Conservation (phyloP, 2,329 filamentous ascomycete species). For the Xylaria sp. region DNA sequence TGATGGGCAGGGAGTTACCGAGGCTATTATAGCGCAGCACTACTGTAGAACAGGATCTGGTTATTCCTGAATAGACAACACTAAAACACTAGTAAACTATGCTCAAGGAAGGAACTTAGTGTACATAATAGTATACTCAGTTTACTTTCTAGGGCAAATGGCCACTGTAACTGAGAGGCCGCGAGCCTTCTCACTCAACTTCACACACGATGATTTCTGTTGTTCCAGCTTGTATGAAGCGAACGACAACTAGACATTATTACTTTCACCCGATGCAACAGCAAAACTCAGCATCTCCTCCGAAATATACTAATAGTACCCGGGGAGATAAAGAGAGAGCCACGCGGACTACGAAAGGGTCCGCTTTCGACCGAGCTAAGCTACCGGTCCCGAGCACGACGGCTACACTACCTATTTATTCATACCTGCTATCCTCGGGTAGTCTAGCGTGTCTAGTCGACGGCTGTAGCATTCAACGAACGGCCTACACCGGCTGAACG, state of each 20-base stretch:
- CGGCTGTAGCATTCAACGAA: neutral
- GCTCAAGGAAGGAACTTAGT: neutral
- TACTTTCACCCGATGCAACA: neutral
- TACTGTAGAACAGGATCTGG: neutral
- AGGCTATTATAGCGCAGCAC: neutral
- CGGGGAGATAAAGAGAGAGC: neutral
- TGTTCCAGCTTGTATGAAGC: too few relatives aligned
- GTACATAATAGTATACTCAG: neutral
- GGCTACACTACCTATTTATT: neutral
- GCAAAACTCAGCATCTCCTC: neutral
- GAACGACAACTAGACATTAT: neutral
- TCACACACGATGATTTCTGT: too few relatives aligned
- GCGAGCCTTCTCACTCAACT: neutral
- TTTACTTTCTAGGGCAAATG: neutral
- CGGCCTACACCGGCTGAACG: neutral
- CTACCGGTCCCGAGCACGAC: neutral
- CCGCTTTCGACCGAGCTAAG: neutral
- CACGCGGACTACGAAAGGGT: neutral
- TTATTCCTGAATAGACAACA: neutral
- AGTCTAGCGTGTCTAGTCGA: neutral
- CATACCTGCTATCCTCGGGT: slow-evolving; percentile 7
- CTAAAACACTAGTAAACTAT: neutral
- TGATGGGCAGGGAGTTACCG: neutral
- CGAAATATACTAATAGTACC: too few relatives aligned
- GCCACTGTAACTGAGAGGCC: neutral